Evolutionary conservation across 2,329 filamentous ascomycete genomes (phyloP).

Genomic region (Aspergillus udagawae): DNA sequence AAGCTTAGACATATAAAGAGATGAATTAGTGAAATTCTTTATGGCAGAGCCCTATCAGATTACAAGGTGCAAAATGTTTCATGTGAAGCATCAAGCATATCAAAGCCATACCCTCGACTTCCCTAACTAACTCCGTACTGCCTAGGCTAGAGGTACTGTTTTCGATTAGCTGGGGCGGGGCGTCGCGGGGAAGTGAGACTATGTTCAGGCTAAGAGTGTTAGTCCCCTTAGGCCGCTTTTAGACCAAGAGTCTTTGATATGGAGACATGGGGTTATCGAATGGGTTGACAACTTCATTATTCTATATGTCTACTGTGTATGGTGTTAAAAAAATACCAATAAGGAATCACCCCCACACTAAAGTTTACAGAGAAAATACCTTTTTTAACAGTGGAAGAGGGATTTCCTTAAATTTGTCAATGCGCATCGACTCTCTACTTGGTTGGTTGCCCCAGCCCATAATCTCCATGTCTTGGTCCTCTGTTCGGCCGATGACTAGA

Average conservation of each 20-base stretch:
- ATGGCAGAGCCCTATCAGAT: too few species aligned
- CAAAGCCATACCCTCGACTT: neutral
- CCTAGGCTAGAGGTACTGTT: too few species aligned
- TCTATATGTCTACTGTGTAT: too few species aligned
- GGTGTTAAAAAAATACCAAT: too few species aligned
- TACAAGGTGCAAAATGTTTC: neutral
- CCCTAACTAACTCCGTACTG: too few species aligned
- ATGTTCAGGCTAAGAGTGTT: neutral
- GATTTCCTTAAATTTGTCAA: neutral
- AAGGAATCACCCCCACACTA: too few species aligned
- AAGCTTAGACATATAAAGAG: neutral
- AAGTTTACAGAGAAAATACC: too few species aligned
- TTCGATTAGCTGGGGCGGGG: neutral
- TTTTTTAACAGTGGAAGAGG: too few species aligned
- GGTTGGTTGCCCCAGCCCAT: neutral
- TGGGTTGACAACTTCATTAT: too few species aligned
- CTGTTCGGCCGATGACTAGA: neutral
- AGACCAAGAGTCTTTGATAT: neutral
- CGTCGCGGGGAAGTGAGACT: neutral
- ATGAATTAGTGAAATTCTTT: neutral
- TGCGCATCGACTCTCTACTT: neutral
- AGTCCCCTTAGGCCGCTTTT: neutral
- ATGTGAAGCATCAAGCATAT: too few species aligned
- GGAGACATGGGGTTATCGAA: neutral
- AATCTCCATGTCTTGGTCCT: neutral